These are phyloP conservation scores for Lentinula guzmanii DNA, from an alignment of 768 basidiomycete species.

Conservation along the genomic window DNA sequence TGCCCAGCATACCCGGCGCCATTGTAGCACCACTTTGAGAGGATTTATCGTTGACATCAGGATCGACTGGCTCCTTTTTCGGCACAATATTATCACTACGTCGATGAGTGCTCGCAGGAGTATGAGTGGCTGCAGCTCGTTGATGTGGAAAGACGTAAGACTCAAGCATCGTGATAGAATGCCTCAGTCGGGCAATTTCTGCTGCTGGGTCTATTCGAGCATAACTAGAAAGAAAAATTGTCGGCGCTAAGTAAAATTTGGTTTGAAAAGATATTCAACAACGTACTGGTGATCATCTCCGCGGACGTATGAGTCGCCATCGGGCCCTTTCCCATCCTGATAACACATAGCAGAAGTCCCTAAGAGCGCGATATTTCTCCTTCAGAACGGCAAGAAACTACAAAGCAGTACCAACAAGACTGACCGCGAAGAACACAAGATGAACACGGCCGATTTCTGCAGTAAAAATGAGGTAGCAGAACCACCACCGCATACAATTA, in stretches of 20 bases:
- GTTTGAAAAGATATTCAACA: conserved; percentile 10
- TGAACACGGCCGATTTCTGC: conserved; percentile 82
- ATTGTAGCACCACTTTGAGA: conserved; percentile 24
- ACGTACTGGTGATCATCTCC: conserved; percentile 57
- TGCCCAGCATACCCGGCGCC: conserved; percentile 63
- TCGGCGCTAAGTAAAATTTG: conserved; percentile 8
- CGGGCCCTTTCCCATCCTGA: conserved; percentile 65
- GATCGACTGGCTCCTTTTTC: conserved; percentile 50
- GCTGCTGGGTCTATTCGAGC: conserved; percentile 55
- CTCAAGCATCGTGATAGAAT: conserved; percentile 64
- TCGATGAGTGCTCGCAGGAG: conserved; percentile 23
- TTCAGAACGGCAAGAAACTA: conserved; percentile 3
- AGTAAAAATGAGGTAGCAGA: conserved; percentile 9
- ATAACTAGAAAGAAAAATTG: conserved; percentile 22
- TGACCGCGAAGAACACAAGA: conserved; percentile 78
- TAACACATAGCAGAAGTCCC: conserved; percentile 80
- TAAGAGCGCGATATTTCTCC: conserved; percentile 21
- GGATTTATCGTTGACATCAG: conserved; percentile 34
- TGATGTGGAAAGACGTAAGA: conserved; percentile 47
- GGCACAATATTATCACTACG: conserved; percentile 33
- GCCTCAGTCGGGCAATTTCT: conserved; percentile 63
- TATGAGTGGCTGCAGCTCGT: conserved; percentile 22
- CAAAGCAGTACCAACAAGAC: conserved; percentile 14
- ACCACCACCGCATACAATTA: conserved; percentile 3
- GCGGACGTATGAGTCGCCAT: conserved; percentile 46